Conservation (phyloP, 169 alveolate species). For the Babesia ovata region DNA sequence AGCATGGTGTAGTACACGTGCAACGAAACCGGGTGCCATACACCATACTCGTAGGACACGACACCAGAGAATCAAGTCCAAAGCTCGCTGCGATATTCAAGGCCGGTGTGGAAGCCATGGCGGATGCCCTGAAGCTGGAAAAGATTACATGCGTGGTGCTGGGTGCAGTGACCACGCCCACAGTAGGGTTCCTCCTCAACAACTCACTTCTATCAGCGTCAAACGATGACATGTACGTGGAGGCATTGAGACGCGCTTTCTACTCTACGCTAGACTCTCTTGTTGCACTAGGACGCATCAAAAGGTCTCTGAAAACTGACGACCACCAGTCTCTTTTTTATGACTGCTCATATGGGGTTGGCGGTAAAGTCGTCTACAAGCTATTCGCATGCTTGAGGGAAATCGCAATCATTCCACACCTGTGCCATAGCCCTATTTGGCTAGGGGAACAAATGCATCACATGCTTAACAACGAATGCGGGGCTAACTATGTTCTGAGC, state of each 20-base stretch:
- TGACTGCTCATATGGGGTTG: slow-evolving; percentile 63
- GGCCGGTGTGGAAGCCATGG: slow-evolving; percentile 40
- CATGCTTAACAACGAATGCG: slow-evolving; percentile 53
- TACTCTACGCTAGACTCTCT: background rate
- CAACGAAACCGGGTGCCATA: slow-evolving; percentile 10
- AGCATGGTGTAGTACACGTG: background rate
- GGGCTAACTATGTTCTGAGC: slow-evolving; percentile 72
- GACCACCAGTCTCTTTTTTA: slow-evolving; percentile 14
- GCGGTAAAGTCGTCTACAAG: slow-evolving; percentile 34
- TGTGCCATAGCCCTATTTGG: slow-evolving; percentile 28
- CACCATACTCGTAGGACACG: slow-evolving; percentile 50
- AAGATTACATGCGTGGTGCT: slow-evolving; percentile 10
- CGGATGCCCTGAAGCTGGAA: slow-evolving; percentile 19
- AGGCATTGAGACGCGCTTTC: slow-evolving; percentile 12
- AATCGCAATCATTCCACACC: slow-evolving; percentile 26
- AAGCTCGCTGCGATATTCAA: slow-evolving; percentile 20
- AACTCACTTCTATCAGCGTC: background rate
- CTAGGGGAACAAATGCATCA: background rate
- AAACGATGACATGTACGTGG: slow-evolving; percentile 24
- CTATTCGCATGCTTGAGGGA: slow-evolving; percentile 42
- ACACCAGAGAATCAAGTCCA: slow-evolving; percentile 41
- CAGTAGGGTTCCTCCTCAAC: slow-evolving; percentile 44
- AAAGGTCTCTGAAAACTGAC: slow-evolving; percentile 5
- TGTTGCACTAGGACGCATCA: slow-evolving; percentile 26
- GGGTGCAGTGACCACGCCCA: slow-evolving; percentile 59